These are phyloP conservation scores for Vigna angularis DNA, from an alignment of 306 rosid species.

Conservation along the genomic window DNA sequence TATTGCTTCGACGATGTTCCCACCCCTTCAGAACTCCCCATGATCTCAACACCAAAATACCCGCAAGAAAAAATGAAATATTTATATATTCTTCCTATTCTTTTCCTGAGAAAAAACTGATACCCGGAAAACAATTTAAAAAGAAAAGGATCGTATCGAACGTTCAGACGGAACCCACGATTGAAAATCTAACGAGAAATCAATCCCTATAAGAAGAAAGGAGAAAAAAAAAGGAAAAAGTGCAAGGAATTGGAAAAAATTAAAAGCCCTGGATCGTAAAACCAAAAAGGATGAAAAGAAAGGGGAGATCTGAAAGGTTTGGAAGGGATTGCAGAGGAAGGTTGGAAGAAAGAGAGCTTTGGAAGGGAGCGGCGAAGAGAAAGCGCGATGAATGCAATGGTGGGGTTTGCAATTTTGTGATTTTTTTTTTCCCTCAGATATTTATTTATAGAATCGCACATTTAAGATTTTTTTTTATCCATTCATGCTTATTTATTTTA, in stretches of 20 bases:
- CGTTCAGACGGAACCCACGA: neutral
- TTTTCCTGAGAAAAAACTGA: neutral
- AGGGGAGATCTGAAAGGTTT: neutral
- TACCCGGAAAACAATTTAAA: neutral
- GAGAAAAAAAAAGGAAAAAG: neutral
- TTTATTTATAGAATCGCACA: slow-evolving; percentile 18
- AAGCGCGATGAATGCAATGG: slow-evolving; percentile 17
- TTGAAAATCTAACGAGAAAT: neutral
- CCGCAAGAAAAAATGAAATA: neutral
- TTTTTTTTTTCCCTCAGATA: neutral
- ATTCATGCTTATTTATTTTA: neutral
- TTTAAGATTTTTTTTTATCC: neutral
- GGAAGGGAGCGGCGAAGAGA: neutral
- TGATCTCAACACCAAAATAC: slow-evolving; percentile 41
- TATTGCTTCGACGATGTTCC: slow-evolving; percentile 46
- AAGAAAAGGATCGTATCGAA: neutral
- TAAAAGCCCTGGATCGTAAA: slow-evolving; percentile 16
- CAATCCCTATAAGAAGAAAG: slow-evolving; percentile 34
- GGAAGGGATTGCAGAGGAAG: neutral
- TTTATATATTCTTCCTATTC: neutral
- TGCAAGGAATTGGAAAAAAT: neutral
- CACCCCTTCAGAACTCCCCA: slow-evolving; percentile 66
- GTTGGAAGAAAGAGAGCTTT: neutral
- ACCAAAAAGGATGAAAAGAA: neutral
- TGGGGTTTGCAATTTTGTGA: neutral